These are phyloP conservation scores for Tolypocladium cylindrosporum DNA, from an alignment of 2,329 filamentous ascomycete genomes.

Conservation along the genomic window DNA sequence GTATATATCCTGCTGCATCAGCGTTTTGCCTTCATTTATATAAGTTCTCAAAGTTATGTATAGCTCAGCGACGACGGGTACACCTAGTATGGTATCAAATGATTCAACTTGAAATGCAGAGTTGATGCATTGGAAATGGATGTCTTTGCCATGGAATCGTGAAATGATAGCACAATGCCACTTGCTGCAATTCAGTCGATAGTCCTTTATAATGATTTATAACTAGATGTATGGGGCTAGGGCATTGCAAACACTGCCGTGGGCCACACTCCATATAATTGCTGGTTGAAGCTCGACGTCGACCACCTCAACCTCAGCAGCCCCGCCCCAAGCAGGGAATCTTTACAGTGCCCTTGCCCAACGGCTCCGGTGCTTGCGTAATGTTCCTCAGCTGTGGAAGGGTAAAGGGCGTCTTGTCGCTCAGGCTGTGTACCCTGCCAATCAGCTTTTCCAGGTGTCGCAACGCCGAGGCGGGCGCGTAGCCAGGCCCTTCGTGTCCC, in stretches of 20 bases:
- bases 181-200: not conserved
- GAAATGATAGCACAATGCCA: not conserved
- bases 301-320: not conserved
- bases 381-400: constrained; percentile 9
- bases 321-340: constrained; percentile 23
- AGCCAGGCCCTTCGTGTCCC: constrained; percentile 63
- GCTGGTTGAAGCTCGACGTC: not conserved
- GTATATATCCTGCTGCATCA: not conserved
- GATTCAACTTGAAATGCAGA: not conserved
- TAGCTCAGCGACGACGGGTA: not conserved
- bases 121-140: not conserved
- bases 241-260: not conserved
- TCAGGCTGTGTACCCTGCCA: constrained; percentile 53
- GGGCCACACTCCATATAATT: not conserved
- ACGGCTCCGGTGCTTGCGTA: constrained; percentile 6
- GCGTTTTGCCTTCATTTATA: not conserved
- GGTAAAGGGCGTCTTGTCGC: constrained; percentile 26
- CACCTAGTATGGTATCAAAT: not conserved
- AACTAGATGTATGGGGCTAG: too few species aligned
- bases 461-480: constrained; percentile 57
- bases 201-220: not conserved
- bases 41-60: not conserved
- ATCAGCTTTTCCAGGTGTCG: constrained; percentile 67
- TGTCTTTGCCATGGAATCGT: not conserved
- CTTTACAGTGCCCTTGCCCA: constrained; percentile 13